A percentile compares a stretch with the other conserved stretches of the same genome.
Evolutionary conservation across 371 early-diverging fungal species (phyloP).

Genomic region (Mucor racemosus): DNA sequence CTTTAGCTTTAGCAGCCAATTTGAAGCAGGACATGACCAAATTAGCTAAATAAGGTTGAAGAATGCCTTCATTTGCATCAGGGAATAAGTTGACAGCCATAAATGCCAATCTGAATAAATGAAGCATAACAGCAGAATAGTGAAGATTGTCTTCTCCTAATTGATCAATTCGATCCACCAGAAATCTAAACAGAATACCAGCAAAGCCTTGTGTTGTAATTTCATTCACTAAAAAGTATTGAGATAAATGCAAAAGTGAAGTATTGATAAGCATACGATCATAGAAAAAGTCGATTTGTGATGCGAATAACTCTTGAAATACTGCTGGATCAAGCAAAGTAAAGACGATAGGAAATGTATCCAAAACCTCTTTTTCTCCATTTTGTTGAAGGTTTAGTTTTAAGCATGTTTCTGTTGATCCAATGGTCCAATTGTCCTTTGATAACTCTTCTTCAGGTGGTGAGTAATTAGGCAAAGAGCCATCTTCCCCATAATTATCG

Average conservation of each 20-base stretch:
- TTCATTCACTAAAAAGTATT: slow-evolving; percentile 87
- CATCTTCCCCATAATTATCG: slow-evolving; percentile 70
- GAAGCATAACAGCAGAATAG: slow-evolving; percentile 82
- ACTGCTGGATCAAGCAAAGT: slow-evolving; percentile 87
- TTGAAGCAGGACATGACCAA: slow-evolving; percentile 92
- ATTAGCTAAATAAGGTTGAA: slow-evolving; percentile 88
- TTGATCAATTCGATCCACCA: slow-evolving; percentile 84
- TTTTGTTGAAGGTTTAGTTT: slow-evolving; percentile 63
- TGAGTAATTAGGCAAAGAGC: slow-evolving; percentile 37
- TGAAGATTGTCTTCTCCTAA: slow-evolving; percentile 81
- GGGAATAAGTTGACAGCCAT: slow-evolving; percentile 94
- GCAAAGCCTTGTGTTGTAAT: slow-evolving; percentile 80
- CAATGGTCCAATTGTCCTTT: slow-evolving; percentile 40
- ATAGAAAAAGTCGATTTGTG: slow-evolving; percentile 87
- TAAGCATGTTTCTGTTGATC: slow-evolving; percentile 38
- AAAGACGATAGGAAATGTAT: slow-evolving; percentile 90
- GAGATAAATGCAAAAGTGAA: slow-evolving; percentile 84
- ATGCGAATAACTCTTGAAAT: slow-evolving; percentile 94
- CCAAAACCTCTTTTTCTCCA: slow-evolving; percentile 87
- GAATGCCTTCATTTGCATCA: slow-evolving; percentile 86
- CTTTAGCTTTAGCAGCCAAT: slow-evolving; percentile 79
- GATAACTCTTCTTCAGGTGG: slow-evolving; percentile 21
- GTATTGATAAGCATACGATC: slow-evolving; percentile 82
- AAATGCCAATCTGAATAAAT: slow-evolving; percentile 92
- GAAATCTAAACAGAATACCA: slow-evolving; percentile 75